Percentiles rank a stretch among this genome's conserved stretches.
Evolutionary conservation across 2,329 filamentous ascomycete species (phyloP).

Genomic region (Lasiodiplodia citricola): DNA sequence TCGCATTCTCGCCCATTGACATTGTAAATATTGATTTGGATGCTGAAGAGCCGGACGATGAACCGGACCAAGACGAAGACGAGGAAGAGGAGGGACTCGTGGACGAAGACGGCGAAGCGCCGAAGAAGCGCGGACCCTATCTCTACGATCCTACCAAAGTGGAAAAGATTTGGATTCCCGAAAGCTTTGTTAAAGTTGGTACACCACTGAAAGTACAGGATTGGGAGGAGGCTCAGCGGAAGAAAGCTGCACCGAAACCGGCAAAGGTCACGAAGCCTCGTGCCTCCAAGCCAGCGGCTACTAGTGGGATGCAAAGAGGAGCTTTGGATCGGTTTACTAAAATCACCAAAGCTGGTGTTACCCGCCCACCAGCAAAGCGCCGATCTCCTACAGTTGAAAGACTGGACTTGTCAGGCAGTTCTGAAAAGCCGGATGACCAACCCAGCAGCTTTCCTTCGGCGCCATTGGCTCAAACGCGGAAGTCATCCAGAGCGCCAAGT

Average conservation of each 20-base stretch:
- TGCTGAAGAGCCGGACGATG: slow-evolving; percentile 74
- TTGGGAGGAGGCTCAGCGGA: slow-evolving; percentile 60
- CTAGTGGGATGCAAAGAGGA: slow-evolving; percentile 8
- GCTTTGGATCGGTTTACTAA: slow-evolving; percentile 15
- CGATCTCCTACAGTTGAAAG: slow-evolving; percentile 10
- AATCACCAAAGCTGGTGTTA: slow-evolving; percentile 6
- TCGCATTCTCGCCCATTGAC: slow-evolving; percentile 76
- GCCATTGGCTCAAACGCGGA: neutral
- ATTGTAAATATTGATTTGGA: slow-evolving; percentile 80
- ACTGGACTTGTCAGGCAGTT: slow-evolving; percentile 9
- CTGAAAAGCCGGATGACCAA: neutral
- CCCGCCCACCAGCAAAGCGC: neutral
- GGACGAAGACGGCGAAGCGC: slow-evolving; percentile 39
- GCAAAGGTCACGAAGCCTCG: slow-evolving; percentile 17
- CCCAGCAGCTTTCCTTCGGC: neutral
- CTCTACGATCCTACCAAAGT: slow-evolving; percentile 69
- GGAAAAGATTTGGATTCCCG: slow-evolving; percentile 72
- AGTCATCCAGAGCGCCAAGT: neutral
- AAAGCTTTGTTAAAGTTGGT: slow-evolving; percentile 67
- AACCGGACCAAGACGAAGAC: slow-evolving; percentile 45
- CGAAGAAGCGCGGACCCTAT: slow-evolving; percentile 50
- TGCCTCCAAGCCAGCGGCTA: neutral
- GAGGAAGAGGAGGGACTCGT: slow-evolving; percentile 34
- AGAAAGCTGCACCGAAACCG: slow-evolving; percentile 20
- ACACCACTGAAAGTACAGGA: slow-evolving; percentile 68